A percentile compares a stretch with the other conserved stretches of the same genome.
Evolutionary conservation across 495 filamentous ascomycete species (phyloP).

Genomic region (Daldinia bambusicola): DNA sequence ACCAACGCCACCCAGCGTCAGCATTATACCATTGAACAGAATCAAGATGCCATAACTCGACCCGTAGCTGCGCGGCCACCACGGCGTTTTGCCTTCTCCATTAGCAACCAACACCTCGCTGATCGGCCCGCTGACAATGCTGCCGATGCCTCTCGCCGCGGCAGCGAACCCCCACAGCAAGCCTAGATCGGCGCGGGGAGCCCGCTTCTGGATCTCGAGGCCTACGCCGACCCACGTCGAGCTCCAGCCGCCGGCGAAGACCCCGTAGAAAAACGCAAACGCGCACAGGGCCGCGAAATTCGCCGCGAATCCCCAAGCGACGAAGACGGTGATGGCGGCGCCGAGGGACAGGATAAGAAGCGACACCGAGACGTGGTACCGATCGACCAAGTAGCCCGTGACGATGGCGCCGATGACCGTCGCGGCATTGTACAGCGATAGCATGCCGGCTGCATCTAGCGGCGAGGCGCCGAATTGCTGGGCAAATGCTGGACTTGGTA

Average conservation of each 20-base stretch:
- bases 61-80: constrained; percentile 51
- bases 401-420: constrained; percentile 68
- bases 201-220: constrained; percentile 61
- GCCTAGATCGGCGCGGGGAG: constrained; percentile 52
- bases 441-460: constrained; percentile 60
- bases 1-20: constrained; percentile 27
- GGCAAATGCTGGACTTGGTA: constrained; percentile 25
- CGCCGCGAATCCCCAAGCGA: constrained; percentile 73
- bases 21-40: constrained; percentile 62
- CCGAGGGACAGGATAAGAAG: constrained; percentile 68
- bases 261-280: constrained; percentile 76
- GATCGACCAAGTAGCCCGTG: constrained; percentile 70
- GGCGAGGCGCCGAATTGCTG: constrained; percentile 52
- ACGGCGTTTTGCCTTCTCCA: constrained; percentile 30
- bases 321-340: constrained; percentile 66
- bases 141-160: constrained; percentile 73
- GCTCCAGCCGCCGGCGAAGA: constrained; percentile 63
- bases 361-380: constrained; percentile 67
- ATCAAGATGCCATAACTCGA: constrained; percentile 63
- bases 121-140: constrained; percentile 69
- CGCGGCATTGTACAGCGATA: constrained; percentile 69
- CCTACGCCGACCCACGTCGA: constrained; percentile 70
- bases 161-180: constrained; percentile 72
- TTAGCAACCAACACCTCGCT: constrained; percentile 64
- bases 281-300: constrained; percentile 66